Evolutionary conservation across 2,329 filamentous ascomycete genomes (phyloP), one percentile per base, ranked within the genome.

Genomic region (Xylariaceae sp.): DNA sequence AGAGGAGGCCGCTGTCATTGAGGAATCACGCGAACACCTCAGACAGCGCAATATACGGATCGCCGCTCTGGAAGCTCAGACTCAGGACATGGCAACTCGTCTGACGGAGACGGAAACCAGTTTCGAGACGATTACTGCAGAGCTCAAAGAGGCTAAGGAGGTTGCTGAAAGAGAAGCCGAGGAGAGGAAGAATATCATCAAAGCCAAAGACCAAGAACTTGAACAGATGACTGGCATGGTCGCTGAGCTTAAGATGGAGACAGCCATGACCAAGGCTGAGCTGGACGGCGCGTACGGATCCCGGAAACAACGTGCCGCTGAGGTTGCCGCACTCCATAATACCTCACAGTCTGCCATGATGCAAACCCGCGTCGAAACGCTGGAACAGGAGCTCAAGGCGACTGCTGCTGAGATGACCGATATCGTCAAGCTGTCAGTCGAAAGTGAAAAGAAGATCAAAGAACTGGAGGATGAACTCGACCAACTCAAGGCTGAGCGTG

Each of bases 351-450:
- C 67, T 23, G 56, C 58, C 34, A 70, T 67, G 64, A 54, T 71
- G 59, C 67, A 69, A 56, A 60, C 57, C 42, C 78, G 83, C 65
- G 74, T 84, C 18, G 76, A 78, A 51, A 75, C 74, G 62, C 75
- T 86, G 58, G 83, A 88, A 70, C 91, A 88, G 69, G 86, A 91
- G 68, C 77, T 95, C 17, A 82, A 85, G 60, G 74, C 79, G n/a
- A 72, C 71, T 8, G 68, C 68, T 47, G 62, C 70, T 52, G 71
- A 73, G 61, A 62, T 73, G 48, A 69, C 69, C 11, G 67, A 69
- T 35, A 67, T 73, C 1, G 70, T 72, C 54, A 69, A 70, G 59
- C 71, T 72, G 57, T 71, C 71, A 13, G 62, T 73, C 15, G 71
- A 71, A 56, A 71, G 69, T 57, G 71, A 73, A 62, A 69, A 70